Percentiles rank a stretch among this genome's conserved stretches.
These are phyloP conservation scores for Pluteus cervinus DNA, from an alignment of 768 basidiomycete species.

Conservation along the genomic window DNA sequence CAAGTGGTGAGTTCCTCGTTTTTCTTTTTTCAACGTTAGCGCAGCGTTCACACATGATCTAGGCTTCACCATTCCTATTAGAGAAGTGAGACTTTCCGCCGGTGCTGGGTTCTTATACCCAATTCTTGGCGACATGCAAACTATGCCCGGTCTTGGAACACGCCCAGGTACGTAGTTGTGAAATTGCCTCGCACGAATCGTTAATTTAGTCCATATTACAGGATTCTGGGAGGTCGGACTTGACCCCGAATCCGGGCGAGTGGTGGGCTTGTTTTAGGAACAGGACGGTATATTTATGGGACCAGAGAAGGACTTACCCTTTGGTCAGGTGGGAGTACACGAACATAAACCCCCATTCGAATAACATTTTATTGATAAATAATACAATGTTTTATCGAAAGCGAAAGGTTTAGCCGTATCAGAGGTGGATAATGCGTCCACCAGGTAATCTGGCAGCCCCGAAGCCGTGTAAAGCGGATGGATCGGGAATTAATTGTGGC, in stretches of 20 bases:
- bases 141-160: constrained; percentile 94
- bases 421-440: constrained; percentile 6
- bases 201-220: constrained; percentile 21
- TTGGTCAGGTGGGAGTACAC: too few species aligned
- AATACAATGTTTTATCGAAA: background rate
- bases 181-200: constrained; percentile 5
- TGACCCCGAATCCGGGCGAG: constrained; percentile 72
- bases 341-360: too few species aligned
- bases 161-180: constrained; percentile 57
- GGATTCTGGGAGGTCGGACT: constrained; percentile 91
- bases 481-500: background rate
- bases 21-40: background rate
- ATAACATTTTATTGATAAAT: too few species aligned
- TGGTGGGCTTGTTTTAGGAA: constrained; percentile 88
- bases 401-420: background rate
- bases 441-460: constrained; percentile 15
- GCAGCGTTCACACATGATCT: background rate
- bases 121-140: constrained; percentile 94
- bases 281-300: too few species aligned
- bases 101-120: constrained; percentile 97
- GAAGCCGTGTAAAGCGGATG: constrained; percentile 1
- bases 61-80: constrained; percentile 93
- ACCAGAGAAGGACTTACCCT: too few species aligned
- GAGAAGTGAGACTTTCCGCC: constrained; percentile 80
- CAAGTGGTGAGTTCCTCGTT: constrained; percentile 46